Evolutionary conservation across 768 basidiomycete species (phyloP).

Genomic region (Strobilomyces dryophilus): DNA sequence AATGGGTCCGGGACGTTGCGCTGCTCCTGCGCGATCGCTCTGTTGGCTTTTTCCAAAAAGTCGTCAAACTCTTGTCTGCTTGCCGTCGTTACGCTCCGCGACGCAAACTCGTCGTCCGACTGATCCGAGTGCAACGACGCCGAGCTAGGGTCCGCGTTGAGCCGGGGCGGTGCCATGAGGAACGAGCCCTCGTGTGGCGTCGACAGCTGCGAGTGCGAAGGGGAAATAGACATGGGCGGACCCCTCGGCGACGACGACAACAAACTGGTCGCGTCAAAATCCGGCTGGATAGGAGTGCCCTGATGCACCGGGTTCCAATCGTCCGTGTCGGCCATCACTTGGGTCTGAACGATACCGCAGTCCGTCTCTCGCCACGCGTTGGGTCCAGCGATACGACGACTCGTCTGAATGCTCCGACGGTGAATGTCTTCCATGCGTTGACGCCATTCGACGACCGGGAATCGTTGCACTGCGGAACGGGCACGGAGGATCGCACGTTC

Average conservation of each 20-base stretch:
- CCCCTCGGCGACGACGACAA: constrained; percentile 35
- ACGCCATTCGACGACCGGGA: constrained; percentile 98
- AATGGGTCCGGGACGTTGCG: constrained; percentile 82
- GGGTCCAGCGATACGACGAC: constrained; percentile 61
- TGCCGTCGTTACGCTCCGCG: constrained; percentile 30
- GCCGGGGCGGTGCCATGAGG: constrained; percentile 33
- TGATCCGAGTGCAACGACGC: constrained; percentile 43
- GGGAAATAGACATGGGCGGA: constrained; percentile 52
- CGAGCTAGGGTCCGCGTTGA: constrained; percentile 27
- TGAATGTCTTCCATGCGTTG: constrained; percentile 96
- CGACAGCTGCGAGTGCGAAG: constrained; percentile 59
- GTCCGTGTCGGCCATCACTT: constrained; percentile 60
- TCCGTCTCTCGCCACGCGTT: constrained; percentile 80
- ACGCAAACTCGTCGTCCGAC: constrained; percentile 60
- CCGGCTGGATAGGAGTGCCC: constrained; percentile 63
- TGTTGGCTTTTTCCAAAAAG: constrained; percentile 85
- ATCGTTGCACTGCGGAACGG: constrained; percentile 90
- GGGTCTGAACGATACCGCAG: constrained; percentile 41
- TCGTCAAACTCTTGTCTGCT: constrained; percentile 53
- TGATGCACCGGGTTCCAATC: constrained; percentile 78
- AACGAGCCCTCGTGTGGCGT: constrained; percentile 42
- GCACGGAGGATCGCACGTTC: constrained; percentile 92
- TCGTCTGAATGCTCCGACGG: constrained; percentile 70
- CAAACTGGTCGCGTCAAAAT: constrained; percentile 68
- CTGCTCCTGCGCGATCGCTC: constrained; percentile 76